Conservation (phyloP, 192 early-diverging fungal species). For the Mortierella claussenii region DNA sequence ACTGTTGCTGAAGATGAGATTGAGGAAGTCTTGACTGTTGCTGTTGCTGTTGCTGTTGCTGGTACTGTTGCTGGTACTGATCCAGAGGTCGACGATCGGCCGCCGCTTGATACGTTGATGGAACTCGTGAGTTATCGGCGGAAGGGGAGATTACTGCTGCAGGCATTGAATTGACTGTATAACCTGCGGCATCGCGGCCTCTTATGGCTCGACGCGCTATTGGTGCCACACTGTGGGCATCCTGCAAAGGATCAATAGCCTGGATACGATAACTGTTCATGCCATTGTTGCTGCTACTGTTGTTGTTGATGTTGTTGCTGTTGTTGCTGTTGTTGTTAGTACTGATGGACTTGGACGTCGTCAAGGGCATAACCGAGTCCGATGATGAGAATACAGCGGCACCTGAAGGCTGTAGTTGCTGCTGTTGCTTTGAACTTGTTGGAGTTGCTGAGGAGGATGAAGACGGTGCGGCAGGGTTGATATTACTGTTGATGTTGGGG, state of each 20-base stretch:
- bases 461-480: no score
- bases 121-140: not conserved
- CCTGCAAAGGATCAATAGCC: conserved; percentile 1
- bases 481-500: not conserved
- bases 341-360: not conserved
- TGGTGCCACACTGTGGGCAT: not conserved
- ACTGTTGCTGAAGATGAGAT: conserved; percentile 3
- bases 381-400: not conserved
- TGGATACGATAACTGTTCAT: no score
- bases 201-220: conserved; percentile 25
- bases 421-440: conserved; percentile 4
- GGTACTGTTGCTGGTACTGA: not conserved
- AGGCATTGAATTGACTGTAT: conserved; percentile 37
- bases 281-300: no score
- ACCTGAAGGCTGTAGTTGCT: not conserved
- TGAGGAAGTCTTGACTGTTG: conserved; percentile 3
- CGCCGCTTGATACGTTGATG: not conserved
- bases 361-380: conserved; percentile 1
- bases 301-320: no score
- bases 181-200: conserved; percentile 20
- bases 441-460: not conserved
- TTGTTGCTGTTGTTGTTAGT: no score
- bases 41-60: conserved; percentile 15
- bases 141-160: not conserved
- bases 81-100: no score